Base-by-base conservation (phyloP, 1,139 yeast species). In the Geotrichum australiense region DNA sequence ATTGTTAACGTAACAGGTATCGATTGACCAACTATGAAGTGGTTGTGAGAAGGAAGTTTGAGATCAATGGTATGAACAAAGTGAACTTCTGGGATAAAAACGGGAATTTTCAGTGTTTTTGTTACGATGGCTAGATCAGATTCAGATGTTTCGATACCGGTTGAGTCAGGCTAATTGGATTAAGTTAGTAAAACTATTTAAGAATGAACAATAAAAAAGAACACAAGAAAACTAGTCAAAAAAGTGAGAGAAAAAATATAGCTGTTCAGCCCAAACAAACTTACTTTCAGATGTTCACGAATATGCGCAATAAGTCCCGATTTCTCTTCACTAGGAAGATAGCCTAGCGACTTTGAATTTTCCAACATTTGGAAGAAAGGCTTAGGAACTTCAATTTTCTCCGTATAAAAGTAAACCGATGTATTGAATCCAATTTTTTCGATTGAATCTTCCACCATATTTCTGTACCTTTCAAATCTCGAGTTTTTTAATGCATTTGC, bases 11-110 rank as follows among this genome's bases (percentile, higher is more conserved):
- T 59, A 2, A 71, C 66, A 0, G 60, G 52, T 18, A 84, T 73
- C 0, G 84, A 77, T 39, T 76, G 79, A 1, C 94, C 93, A 1
- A 83, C 78, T 7, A 70, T 58, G 49, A 70, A 78, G 39, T 70
- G 73, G 29, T 47, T 53, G 20, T 47, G 39, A 3, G 42, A 26
- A 2, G 59, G 60, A 2, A 57, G 37, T 6, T 38, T 29, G 28
- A 57, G 40, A 22, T 55, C 56, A 20, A 56, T 47, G 3, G 51
- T 51, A 36, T 57, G 60, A 10, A 55, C 51, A 10, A 55, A 51
- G 33, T 57, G 54, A 11, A 57, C 55, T 21, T 54, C 50, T 3
- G 61, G 59, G 18, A 55, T 45, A 2, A 55, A 41, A 16, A 56
- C 58, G 4, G 57, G 58, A 27, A 56, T 48, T 2, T 41, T 34